Evolutionary conservation across 2,329 filamentous ascomycete genomes (phyloP).

Genomic region (Diaporthe velutina): DNA sequence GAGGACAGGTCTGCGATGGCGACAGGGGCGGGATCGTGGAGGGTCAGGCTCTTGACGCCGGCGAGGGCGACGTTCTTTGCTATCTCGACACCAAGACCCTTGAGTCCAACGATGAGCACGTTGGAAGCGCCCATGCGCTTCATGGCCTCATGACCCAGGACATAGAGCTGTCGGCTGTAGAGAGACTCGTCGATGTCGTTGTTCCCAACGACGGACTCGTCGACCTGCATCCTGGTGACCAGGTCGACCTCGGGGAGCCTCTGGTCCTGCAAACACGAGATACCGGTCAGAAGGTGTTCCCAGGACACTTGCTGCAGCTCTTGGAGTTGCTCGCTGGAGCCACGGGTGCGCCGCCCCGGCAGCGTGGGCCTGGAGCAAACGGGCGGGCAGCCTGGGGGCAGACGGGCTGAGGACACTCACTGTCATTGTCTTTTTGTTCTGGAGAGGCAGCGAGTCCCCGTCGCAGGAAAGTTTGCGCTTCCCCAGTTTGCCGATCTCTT

Average conservation of each 20-base stretch:
- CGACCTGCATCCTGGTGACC: conserved; percentile 75
- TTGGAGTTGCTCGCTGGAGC: neutral
- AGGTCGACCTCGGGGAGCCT: conserved; percentile 72
- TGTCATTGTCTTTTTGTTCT: conserved; percentile 70
- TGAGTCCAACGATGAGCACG: conserved; percentile 90
- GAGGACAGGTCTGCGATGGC: conserved; percentile 91
- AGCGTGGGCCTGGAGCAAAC: neutral
- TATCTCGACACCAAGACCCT: conserved; percentile 96
- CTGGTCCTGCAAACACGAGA: conserved; percentile 54
- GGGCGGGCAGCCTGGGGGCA: neutral
- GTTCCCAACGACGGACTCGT: conserved; percentile 67
- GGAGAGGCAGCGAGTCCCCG: conserved; percentile 68
- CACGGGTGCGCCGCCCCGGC: neutral
- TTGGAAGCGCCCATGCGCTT: conserved; percentile 99
- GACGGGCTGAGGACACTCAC: conserved; percentile 57
- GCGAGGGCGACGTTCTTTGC: conserved; percentile 99
- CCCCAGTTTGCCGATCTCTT: conserved; percentile 66
- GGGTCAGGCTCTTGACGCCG: conserved; percentile 95
- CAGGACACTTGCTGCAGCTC: neutral
- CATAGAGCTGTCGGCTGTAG: conserved; percentile 81
- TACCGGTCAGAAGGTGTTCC: conserved; percentile 38
- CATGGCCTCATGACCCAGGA: conserved; percentile 86
- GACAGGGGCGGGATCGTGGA: conserved; percentile 89
- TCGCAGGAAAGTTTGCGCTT: conserved; percentile 75
- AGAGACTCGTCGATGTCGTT: conserved; percentile 79